Percentiles rank a stretch among this genome's conserved stretches.
Conservation (phyloP, 1,284 basidiomycete species). For the Cutaneotrichosporon cutaneum region DNA sequence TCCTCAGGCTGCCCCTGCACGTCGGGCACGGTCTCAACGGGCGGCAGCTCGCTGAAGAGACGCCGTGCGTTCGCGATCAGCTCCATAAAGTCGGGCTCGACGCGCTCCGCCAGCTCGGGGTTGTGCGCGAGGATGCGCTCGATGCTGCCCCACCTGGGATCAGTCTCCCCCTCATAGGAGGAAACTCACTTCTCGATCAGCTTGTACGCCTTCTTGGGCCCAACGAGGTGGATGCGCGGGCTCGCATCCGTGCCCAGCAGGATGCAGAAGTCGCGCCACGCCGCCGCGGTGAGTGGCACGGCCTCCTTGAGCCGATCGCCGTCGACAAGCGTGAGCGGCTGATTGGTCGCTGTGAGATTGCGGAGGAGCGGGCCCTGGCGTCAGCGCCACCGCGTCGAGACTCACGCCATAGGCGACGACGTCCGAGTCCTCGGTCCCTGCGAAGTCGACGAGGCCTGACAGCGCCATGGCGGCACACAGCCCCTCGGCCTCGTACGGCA, state of each 20-base stretch:
- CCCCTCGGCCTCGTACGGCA: constrained; percentile 77
- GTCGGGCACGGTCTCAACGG: constrained; percentile 20
- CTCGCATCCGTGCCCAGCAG: constrained; percentile 87
- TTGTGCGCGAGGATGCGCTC: constrained; percentile 63
- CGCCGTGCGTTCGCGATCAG: constrained; percentile 42
- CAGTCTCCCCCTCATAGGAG: constrained; percentile 10
- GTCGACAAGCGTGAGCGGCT: constrained; percentile 65
- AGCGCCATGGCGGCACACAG: constrained; percentile 71
- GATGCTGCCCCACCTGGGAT: constrained; percentile 61
- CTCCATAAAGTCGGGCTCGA: constrained; percentile 37
- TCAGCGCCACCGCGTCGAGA: neutral
- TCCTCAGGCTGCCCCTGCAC: neutral
- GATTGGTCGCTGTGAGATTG: constrained; percentile 63
- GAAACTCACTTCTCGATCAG: constrained; percentile 59
- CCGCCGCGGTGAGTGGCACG: constrained; percentile 58
- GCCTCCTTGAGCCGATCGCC: constrained; percentile 62
- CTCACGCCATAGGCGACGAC: constrained; percentile 49
- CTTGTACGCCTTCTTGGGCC: constrained; percentile 68
- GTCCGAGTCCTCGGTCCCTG: constrained; percentile 78
- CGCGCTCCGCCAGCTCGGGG: constrained; percentile 17
- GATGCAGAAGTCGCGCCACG: constrained; percentile 77
- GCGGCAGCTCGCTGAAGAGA: constrained; percentile 48
- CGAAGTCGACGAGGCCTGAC: constrained; percentile 72
- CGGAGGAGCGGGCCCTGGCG: constrained; percentile 70
- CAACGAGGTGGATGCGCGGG: constrained; percentile 72